phyloP scores from a whole-genome alignment of 2,329 filamentous ascomycete genomes.

The Pseudogymnoascus sp. region DNA sequence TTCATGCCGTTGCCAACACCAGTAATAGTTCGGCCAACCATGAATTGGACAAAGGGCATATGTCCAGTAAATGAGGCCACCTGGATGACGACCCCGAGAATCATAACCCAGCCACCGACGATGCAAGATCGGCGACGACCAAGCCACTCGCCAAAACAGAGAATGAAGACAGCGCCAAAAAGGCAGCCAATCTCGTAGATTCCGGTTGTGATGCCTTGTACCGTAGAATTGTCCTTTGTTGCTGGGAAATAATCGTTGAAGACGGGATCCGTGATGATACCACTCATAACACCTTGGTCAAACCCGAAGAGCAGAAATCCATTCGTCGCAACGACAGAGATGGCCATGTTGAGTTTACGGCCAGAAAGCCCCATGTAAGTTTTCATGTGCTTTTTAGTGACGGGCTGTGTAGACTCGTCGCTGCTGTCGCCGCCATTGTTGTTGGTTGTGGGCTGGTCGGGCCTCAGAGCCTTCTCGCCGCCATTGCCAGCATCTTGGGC shows the following conservation, averaged over 20 bases:
- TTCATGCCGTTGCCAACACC: constrained; percentile 81
- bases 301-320: constrained; percentile 89
- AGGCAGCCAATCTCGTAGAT: constrained; percentile 93
- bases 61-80: constrained; percentile 60
- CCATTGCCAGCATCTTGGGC: not conserved
- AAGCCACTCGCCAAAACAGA: constrained; percentile 83
- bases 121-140: constrained; percentile 84
- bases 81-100: constrained; percentile 75
- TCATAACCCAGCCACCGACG: constrained; percentile 86
- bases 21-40: constrained; percentile 71
- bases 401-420: not conserved
- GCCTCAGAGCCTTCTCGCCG: not conserved
- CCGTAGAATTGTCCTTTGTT: constrained; percentile 74
- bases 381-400: not conserved
- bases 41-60: constrained; percentile 76
- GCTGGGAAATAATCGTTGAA: constrained; percentile 77
- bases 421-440: not conserved
- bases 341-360: not conserved
- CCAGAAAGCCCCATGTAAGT: not conserved
- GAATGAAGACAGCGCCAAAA: constrained; percentile 78
- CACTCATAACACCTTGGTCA: constrained; percentile 84
- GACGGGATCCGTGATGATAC: constrained; percentile 66
- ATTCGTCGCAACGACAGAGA: constrained; percentile 67
- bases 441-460: not conserved
- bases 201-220: constrained; percentile 94